Evolutionary conservation across 2,329 filamentous ascomycete genomes (phyloP).

Genomic region (Penicillium rolfsii): DNA sequence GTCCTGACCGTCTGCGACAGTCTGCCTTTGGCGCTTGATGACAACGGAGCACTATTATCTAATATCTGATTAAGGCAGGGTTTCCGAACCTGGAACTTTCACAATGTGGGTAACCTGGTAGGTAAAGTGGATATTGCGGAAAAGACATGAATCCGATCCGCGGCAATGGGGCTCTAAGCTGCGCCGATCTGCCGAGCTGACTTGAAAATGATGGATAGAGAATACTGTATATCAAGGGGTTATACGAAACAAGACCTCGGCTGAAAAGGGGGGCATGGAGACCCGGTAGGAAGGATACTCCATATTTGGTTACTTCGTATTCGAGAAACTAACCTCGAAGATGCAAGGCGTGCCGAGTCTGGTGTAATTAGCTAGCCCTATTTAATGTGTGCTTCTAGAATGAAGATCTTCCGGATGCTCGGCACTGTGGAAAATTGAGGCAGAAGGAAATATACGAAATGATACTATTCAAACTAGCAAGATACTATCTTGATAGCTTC

Average conservation of each 20-base stretch:
- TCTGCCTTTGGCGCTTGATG: too few species aligned
- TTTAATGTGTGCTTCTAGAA: background rate
- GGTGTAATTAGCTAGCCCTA: background rate
- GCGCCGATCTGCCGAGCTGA: constrained; percentile 11
- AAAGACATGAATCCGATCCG: background rate
- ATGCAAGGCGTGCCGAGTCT: background rate
- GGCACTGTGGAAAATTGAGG: too few species aligned
- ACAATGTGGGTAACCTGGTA: background rate
- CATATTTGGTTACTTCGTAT: background rate
- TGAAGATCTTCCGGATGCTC: background rate
- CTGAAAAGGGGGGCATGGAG: background rate
- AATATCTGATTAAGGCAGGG: background rate
- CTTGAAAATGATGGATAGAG: background rate
- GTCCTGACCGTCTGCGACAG: background rate
- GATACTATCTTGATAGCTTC: too few species aligned
- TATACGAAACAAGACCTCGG: background rate
- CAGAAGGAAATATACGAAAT: too few species aligned
- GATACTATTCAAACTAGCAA: too few species aligned
- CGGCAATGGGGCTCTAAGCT: background rate
- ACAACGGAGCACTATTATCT: background rate
- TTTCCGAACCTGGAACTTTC: background rate
- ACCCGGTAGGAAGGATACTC: background rate
- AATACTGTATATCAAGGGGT: background rate
- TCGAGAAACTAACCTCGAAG: background rate
- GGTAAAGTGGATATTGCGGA: background rate